Base-by-base conservation (phyloP, 176 grass and related monocot genomes). In the Olyra latifolia region DNA sequence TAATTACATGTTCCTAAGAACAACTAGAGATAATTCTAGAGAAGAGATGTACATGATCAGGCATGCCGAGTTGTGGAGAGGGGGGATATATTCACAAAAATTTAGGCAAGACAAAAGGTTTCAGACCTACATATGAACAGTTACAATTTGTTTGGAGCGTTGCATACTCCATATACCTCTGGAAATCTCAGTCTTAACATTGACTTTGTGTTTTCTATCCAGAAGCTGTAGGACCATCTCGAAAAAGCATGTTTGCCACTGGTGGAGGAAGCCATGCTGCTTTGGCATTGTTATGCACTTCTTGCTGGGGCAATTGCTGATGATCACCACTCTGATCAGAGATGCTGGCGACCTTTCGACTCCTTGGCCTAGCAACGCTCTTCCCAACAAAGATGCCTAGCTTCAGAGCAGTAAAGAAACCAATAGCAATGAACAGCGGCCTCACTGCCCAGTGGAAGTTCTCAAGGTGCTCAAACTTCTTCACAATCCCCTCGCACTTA, bases 391-490 rank as follows among this genome's bases (percentile, higher is more conserved):
- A 91, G 11, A 89, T 58, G 4, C 97, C 97, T 64, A 99, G 44
- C 64, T 85, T 95, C 60, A 95, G 59, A 46, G 86, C 82, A 4
- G 92, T 88, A 52, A 99, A 93, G 68, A 95, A 84, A 24, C 97
- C 93, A 38, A 99, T 43, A 12, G 86, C 87, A 10, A 93, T 87
- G 74, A 93, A 81, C 49, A 99, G 86, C 4, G 97, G 97, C 88
- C 93, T 88, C 7, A 99, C 84, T 2, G 72, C 90, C 97, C 97
- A 99, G 55, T 99, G 97, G 63, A 93, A 96, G 67, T 99, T 93
- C 72, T 99, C 93, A 0, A 99, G 91, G 82, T 99, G 97, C 62
- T 91, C 84, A 38, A 95, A 99, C 71, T 99, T 99, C 89, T 95
- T 91, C 47, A 90, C 71, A n/a, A 93, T 62, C 61, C 97, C 97